Conservation (phyloP, 495 filamentous ascomycete species). For the Zalerion maritima region DNA sequence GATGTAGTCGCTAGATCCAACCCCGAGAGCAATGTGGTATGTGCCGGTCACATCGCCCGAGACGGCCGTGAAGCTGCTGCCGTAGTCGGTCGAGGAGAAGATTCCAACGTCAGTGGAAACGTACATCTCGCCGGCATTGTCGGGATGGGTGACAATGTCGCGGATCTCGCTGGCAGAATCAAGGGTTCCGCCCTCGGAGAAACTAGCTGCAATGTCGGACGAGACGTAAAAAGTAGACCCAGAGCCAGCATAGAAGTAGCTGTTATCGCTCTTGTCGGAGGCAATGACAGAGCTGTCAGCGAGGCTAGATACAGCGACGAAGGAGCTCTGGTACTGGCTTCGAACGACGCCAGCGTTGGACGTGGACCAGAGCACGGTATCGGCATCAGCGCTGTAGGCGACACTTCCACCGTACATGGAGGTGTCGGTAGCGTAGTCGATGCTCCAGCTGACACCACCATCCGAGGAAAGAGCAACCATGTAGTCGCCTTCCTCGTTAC, state of each 20-base stretch:
- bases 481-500: slow-evolving; percentile 26
- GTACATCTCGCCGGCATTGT: slow-evolving; percentile 35
- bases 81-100: slow-evolving; percentile 36
- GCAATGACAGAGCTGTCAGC: slow-evolving; percentile 32
- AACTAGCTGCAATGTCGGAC: slow-evolving; percentile 27
- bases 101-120: slow-evolving; percentile 37
- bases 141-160: slow-evolving; percentile 35
- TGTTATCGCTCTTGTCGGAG: slow-evolving; percentile 36
- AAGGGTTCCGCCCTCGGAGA: slow-evolving; percentile 21
- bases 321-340: slow-evolving; percentile 26
- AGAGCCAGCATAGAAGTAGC: slow-evolving; percentile 37
- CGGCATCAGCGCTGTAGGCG: slow-evolving; percentile 37
- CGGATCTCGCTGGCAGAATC: slow-evolving; percentile 24
- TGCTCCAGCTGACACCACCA: slow-evolving; percentile 30
- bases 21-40: slow-evolving; percentile 31
- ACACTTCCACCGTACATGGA: slow-evolving; percentile 29
- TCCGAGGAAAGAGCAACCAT: slow-evolving; percentile 28
- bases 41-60: slow-evolving; percentile 23
- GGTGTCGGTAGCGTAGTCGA: slow-evolving; percentile 29
- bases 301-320: slow-evolving; percentile 28
- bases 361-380: slow-evolving; percentile 36
- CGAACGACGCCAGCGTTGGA: slow-evolving; percentile 23
- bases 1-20: slow-evolving; percentile 22
- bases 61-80: slow-evolving; percentile 27
- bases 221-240: slow-evolving; percentile 31